phyloP scores from a whole-genome alignment of 352 stramenopile genomes.

The Thraustochytrium sp. region DNA sequence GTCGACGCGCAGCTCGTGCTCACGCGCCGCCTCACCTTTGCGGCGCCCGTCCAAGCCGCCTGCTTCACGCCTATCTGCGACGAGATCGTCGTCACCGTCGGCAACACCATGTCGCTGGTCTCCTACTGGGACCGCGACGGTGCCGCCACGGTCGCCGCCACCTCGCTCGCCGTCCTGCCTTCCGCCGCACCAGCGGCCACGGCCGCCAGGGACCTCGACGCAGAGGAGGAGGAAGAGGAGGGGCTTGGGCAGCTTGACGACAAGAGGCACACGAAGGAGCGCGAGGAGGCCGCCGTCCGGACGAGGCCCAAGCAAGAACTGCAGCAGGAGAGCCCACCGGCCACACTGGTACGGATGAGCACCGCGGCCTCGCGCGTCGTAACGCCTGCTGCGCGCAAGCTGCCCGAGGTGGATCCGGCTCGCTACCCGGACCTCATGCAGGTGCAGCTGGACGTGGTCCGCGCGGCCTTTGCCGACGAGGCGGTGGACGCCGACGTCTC shows the following conservation, averaged over 20 bases:
- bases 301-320: too few species aligned
- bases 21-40: constrained; percentile 7
- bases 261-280: too few species aligned
- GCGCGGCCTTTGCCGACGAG: background rate
- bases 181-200: too few species aligned
- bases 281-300: too few species aligned
- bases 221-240: too few species aligned
- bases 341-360: too few species aligned
- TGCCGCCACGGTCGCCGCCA: background rate
- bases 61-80: constrained; percentile 40
- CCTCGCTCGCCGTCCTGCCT: background rate
- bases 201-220: too few species aligned
- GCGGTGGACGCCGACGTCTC: background rate
- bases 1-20: background rate
- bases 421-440: background rate
- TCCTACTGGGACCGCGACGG: constrained; percentile 17
- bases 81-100: constrained; percentile 27
- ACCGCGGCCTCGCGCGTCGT: too few species aligned
- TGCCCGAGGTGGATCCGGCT: background rate
- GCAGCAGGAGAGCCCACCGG: too few species aligned
- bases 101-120: background rate
- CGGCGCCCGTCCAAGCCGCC: background rate
- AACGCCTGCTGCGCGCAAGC: background rate
- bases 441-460: background rate
- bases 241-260: too few species aligned